Conservation (phyloP, 805 yeast genomes). For the Candida suzukii region DNA sequence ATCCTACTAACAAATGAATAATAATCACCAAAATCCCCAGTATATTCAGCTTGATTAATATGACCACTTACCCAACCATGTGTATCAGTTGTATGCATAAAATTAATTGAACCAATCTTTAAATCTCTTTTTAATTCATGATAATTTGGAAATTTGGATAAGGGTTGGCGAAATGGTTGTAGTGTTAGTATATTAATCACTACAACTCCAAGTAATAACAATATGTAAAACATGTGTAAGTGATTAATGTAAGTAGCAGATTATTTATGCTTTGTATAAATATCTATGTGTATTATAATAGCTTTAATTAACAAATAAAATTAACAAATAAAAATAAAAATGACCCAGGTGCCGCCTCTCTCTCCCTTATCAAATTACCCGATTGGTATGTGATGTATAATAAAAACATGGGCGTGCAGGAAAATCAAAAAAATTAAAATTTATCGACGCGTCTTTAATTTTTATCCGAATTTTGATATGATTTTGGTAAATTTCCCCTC, state of each 20-base stretch:
- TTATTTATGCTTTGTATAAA: too few relatives aligned
- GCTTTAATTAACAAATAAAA: too few relatives aligned
- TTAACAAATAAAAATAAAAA: too few relatives aligned
- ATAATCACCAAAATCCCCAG: conserved; percentile 92
- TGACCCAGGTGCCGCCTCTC: too few relatives aligned
- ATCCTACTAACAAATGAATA: conserved; percentile 57
- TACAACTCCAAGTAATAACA: neutral
- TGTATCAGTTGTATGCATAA: conserved; percentile 92
- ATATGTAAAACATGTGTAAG: neutral
- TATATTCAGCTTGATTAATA: conserved; percentile 63
- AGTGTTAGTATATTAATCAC: neutral
- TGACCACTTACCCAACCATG: conserved; percentile 98
- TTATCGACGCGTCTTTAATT: too few relatives aligned
- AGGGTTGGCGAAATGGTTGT: conserved; percentile 17
- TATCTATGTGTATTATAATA: too few relatives aligned
- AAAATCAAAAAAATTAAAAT: too few relatives aligned
- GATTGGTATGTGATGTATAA: too few relatives aligned
- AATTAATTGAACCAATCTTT: conserved; percentile 67
- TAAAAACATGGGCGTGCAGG: too few relatives aligned
- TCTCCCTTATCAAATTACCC: too few relatives aligned
- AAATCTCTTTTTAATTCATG: conserved; percentile 43
- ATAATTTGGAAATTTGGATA: conserved; percentile 26
- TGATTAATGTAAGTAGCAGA: too few relatives aligned
- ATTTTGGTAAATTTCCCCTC: neutral
- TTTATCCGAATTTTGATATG: too few relatives aligned